These are phyloP conservation scores for Gremmenia infestans DNA, from an alignment of 2,329 filamentous ascomycete species.

Conservation along the genomic window DNA sequence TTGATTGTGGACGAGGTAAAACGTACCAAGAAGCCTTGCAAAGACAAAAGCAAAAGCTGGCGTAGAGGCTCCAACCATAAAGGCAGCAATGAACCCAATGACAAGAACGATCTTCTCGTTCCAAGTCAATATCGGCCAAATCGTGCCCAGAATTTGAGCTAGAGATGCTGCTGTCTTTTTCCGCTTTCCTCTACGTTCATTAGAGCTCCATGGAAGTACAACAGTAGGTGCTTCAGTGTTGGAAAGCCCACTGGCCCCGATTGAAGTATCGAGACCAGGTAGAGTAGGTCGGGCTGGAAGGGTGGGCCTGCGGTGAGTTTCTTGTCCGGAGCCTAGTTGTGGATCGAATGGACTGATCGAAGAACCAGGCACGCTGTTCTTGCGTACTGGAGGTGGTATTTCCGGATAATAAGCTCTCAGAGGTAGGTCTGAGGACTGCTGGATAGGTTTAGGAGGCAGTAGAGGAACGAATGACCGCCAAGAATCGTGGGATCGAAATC, in stretches of 20 bases:
- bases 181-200: conserved; percentile 3
- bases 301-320: not conserved
- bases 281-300: not conserved
- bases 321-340: not conserved
- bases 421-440: not conserved
- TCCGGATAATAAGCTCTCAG: not conserved
- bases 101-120: conserved; percentile 51
- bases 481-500: not conserved
- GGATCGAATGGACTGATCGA: not conserved
- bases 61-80: conserved; percentile 24
- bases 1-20: conserved; percentile 47
- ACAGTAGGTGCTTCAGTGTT: not conserved
- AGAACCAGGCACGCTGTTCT: not conserved
- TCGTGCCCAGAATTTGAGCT: conserved; percentile 55
- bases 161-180: conserved; percentile 33
- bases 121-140: conserved; percentile 61
- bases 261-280: not conserved
- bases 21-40: conserved; percentile 64
- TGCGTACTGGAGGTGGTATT: not conserved
- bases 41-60: conserved; percentile 72
- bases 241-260: not conserved
- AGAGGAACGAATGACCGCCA: not conserved
- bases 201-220: not conserved
- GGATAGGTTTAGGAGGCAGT: not conserved
- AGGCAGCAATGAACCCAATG: conserved; percentile 46